phyloP scores from a whole-genome alignment of 306 rosid genomes.

The Heteromeles arbutifolia region DNA sequence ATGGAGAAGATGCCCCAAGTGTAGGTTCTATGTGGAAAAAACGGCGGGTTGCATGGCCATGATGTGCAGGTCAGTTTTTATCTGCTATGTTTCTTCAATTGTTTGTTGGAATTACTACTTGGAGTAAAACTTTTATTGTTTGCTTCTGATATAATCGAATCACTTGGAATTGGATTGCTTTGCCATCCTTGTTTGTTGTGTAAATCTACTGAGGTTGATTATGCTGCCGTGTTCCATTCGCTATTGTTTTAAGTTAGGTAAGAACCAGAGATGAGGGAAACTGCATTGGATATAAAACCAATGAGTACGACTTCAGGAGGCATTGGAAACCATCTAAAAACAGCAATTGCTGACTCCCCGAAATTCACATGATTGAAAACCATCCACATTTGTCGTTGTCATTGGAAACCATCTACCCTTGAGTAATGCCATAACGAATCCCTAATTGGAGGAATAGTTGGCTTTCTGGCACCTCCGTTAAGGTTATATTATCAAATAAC shows the following conservation, averaged over 20 bases:
- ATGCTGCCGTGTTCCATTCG: not conserved
- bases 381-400: not conserved
- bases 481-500: not conserved
- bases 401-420: not conserved
- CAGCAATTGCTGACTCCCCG: not conserved
- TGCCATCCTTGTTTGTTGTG: not conserved
- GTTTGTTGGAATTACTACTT: not conserved
- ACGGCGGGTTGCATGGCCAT: not conserved
- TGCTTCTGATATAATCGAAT: not conserved
- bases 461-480: not conserved
- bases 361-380: not conserved
- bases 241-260: not conserved
- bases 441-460: not conserved
- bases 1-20: constrained; percentile 60
- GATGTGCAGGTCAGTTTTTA: constrained; percentile 10
- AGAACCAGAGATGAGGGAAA: not conserved
- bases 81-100: not conserved
- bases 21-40: constrained; percentile 43
- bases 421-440: not conserved
- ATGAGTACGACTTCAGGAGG: not conserved
- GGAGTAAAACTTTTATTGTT: not conserved
- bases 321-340: not conserved
- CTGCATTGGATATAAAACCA: not conserved
- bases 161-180: not conserved
- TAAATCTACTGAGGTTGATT: not conserved